Base-by-base conservation (phyloP, 2,329 filamentous ascomycete species). In the Trichoderma koningiopsis region DNA sequence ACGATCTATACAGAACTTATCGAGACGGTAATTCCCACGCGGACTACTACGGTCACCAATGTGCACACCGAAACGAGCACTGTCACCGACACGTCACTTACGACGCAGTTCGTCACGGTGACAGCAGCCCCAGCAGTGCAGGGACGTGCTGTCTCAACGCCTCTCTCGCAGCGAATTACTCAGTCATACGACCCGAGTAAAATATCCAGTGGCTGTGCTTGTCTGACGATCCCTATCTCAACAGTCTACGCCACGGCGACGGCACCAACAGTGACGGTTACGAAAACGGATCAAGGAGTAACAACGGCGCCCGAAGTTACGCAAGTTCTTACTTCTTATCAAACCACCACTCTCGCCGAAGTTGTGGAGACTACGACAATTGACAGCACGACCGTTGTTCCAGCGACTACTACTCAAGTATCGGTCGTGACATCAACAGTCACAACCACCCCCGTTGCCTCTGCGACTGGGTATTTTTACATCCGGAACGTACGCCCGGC, bases 171-270 rank as follows among this genome's bases (percentile, higher is more conserved):
- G 22, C 58, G 27, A 47, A 61, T 61, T 6, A 47, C 58, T 31
- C 35, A 47, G 27, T 61, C 37, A 33, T 61, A 47, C 29, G 35
- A 35, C 37, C n/a, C 58, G 35, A 61, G 24, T n/a, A 61, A 40
- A 10, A 61, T 61, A 61, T 61, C 58, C 19, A 61, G 58, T 40
- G 37, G 58, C 10, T 61, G 58, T n/a, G 58, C 37, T 47, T 61
- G 58, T 47, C n/a, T 61, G 58, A 47, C 58, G 29, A 61, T 61
- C 37, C 35, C 58, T 14, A 29, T 61, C 37, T 47, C 58, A 47
- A 61, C 58, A 13, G 33, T 2, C 22, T 61, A 40, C 4, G 24
- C 31, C 24, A 47, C 58, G 5, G 58, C 40, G 58, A 61, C 58
- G 31, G 58, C 37, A 47, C 24, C 5, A 47, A 33, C 58, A 31